Percentiles rank a stretch among this genome's conserved stretches.
These are phyloP conservation scores for Hypoxylon lienhwacheense DNA, from an alignment of 495 filamentous ascomycete genomes.

Conservation along the genomic window DNA sequence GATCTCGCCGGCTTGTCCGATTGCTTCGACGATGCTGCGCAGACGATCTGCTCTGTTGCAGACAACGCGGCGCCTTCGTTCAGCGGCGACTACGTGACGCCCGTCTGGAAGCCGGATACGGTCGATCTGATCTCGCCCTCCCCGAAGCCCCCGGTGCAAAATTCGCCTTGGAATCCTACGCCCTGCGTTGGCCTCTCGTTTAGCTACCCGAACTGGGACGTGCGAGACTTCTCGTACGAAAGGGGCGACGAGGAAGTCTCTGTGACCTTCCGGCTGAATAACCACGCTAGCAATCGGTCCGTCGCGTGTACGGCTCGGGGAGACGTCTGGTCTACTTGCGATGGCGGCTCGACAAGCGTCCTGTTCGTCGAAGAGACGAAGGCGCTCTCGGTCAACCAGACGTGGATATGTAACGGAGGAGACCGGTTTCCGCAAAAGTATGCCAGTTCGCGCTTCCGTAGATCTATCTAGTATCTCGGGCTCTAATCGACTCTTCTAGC, in stretches of 20 bases:
- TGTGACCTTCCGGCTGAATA: constrained; percentile 18
- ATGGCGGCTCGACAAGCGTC: constrained; percentile 10
- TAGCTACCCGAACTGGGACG: constrained; percentile 31
- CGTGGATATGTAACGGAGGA: constrained; percentile 22
- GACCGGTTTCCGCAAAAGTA: constrained; percentile 19
- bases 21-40: constrained; percentile 11
- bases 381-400: constrained; percentile 23
- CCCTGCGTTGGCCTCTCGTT: constrained; percentile 27
- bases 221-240: constrained; percentile 12
- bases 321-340: constrained; percentile 18
- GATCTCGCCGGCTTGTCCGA: constrained; percentile 12
- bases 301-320: constrained; percentile 4
- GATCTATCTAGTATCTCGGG: background rate
- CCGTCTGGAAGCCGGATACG: constrained; percentile 17
- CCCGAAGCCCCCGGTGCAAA: background rate
- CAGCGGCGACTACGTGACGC: constrained; percentile 19
- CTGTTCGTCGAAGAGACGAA: constrained; percentile 3
- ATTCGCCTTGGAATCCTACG: constrained; percentile 27
- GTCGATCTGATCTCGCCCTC: constrained; percentile 27
- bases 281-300: constrained; percentile 21
- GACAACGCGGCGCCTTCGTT: constrained; percentile 12
- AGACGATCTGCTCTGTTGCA: constrained; percentile 13
- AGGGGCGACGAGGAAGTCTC: background rate
- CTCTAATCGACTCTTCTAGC: constrained; percentile 1
- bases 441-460: background rate